A percentile compares a stretch with the other conserved stretches of the same genome.
These are phyloP conservation scores for Periconia digitata DNA, from an alignment of 2,329 filamentous ascomycete genomes.

Conservation along the genomic window DNA sequence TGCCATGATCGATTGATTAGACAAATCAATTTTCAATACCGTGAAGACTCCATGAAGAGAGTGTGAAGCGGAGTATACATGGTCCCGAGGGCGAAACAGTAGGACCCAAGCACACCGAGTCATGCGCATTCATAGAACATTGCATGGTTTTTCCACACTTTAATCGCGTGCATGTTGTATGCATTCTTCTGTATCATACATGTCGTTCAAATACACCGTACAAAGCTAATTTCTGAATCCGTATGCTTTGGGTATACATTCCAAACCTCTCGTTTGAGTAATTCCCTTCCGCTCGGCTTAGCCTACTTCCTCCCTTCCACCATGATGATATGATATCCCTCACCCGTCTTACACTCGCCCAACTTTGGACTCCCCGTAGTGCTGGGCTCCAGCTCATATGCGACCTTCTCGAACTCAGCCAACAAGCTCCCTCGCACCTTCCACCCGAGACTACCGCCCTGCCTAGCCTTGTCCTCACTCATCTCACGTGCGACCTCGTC, in stretches of 20 bases:
- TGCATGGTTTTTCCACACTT: no score
- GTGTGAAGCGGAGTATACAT: no score
- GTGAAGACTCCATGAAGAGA: no score
- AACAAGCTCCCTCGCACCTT: slow-evolving; percentile 69
- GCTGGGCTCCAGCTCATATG: slow-evolving; percentile 68
- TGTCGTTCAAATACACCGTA: background rate
- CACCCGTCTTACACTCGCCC: slow-evolving; percentile 71
- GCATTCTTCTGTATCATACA: background rate
- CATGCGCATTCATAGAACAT: no score
- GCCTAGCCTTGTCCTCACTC: slow-evolving; percentile 75
- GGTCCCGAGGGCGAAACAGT: no score
- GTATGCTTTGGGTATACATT: background rate
- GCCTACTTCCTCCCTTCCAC: slow-evolving; percentile 63
- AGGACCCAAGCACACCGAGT: no score
- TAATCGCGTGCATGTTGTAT: no score
- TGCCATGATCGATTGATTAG: no score
- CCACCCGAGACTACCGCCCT: slow-evolving; percentile 71
- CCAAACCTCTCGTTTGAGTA: background rate
- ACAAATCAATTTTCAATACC: no score
- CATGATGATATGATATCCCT: slow-evolving; percentile 82
- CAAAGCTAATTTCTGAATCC: background rate
- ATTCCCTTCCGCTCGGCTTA: background rate
- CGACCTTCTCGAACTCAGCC: slow-evolving; percentile 70
- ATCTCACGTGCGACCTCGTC: slow-evolving; percentile 72
- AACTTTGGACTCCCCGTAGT: slow-evolving; percentile 65